Base-by-base conservation (phyloP, 2,329 filamentous ascomycete species). In the Metarhizium sp. region DNA sequence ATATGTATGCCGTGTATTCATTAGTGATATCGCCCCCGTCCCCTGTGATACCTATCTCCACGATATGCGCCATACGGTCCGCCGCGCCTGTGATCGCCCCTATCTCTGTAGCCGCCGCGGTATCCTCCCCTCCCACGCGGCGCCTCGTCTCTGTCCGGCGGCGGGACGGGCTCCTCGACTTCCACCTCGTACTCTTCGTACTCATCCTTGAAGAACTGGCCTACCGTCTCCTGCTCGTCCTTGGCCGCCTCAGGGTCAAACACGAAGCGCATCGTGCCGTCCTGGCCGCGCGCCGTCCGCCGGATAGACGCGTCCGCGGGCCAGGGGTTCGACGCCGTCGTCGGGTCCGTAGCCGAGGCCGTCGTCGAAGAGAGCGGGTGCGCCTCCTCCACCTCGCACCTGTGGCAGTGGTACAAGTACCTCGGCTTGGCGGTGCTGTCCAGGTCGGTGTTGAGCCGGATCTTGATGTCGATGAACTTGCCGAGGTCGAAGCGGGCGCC, bases 231-330 rank as follows among this genome's bases (percentile, higher is more conserved):
- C 62, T 83, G 81, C 71, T 99, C 94, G 16, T 78, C 77, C 50
- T 80, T 79, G 2, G 91, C 91, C 51, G 86, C 81, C 54, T 87
- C 85, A 0, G 86, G 82, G 60, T 96, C 88, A 51, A 97, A 85
- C 71, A 96, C 90, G 69, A 96, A 97, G 6, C 94, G 82, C 60
- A 95, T 84, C 0, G 92, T 95, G 6, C 88, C 88, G 25, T 90
- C 86, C 63, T 79, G 69, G 66, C 76, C 62, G 70, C 75, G 59
- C 64, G 69, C 68, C 5, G 68, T 65, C 1, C 69, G 60, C 10
- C 64, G 61, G 13, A 66, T 63, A 0, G 67, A 64, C 2, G 66
- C 61, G 38, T 70, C 67, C 7, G 71, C 71, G 1, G 71, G 66
- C 60, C 69, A 67, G 3, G 71, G 70, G 14, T 67, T 66, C 4